A percentile compares a stretch with the other conserved stretches of the same genome.
Conservation (phyloP, 345 rosid genomes). For the Orychophragmus violaceus region DNA sequence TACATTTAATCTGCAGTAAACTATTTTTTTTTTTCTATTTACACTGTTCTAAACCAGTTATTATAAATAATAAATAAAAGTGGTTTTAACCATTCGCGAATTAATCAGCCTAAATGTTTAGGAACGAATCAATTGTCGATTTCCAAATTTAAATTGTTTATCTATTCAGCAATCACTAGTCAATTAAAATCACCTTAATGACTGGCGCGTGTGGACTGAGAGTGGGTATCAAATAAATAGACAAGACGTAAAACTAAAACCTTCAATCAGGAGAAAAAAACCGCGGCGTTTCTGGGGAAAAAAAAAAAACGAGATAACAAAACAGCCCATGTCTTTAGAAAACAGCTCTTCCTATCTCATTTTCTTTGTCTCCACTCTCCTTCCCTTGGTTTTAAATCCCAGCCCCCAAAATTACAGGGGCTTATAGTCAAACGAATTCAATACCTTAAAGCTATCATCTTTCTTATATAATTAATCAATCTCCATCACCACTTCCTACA, state of each 20-base stretch:
- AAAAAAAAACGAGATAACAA: background rate
- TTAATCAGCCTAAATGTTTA: no score
- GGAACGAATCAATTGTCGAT: background rate
- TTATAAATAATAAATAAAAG: no score
- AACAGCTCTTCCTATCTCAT: conserved; percentile 2
- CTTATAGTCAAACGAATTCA: background rate
- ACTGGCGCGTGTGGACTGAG: background rate
- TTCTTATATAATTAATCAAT: background rate
- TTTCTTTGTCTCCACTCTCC: background rate
- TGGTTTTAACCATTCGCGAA: no score
- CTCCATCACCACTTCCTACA: background rate
- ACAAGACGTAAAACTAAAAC: background rate
- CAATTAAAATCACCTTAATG: background rate
- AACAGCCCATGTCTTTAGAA: conserved; percentile 12
- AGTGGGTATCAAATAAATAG: background rate
- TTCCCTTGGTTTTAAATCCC: conserved; percentile 18
- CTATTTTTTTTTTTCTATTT: no score
- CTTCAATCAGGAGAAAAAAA: conserved; percentile 13
- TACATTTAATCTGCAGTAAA: no score
- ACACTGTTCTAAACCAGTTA: no score
- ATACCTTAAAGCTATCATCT: background rate
- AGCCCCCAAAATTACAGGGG: conserved; percentile 29
- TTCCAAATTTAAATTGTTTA: background rate
- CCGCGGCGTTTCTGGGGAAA: conserved; percentile 31
- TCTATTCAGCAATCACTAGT: background rate